Conservation (phyloP, 1,284 basidiomycete genomes). For the Boletus semigastroideus region DNA sequence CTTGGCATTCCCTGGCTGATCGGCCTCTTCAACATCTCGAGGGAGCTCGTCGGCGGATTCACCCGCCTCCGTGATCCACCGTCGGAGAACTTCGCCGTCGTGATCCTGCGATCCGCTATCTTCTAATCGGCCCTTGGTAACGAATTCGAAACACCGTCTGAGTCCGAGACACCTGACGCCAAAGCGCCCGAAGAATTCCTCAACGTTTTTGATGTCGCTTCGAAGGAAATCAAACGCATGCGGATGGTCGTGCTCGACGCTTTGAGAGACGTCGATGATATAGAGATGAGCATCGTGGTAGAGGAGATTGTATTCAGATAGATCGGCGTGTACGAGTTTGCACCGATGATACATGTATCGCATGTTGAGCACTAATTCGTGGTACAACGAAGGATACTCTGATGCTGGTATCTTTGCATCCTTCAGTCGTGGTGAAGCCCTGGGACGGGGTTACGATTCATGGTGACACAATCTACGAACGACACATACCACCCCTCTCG, state of each 20-base stretch:
- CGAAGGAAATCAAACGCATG: slow-evolving; percentile 95
- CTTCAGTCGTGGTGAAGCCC: slow-evolving; percentile 89
- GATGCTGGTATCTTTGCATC: slow-evolving; percentile 71
- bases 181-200: slow-evolving; percentile 85
- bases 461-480: slow-evolving; percentile 4
- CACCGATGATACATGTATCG: slow-evolving; percentile 89
- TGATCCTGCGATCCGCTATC: slow-evolving; percentile 37
- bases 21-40: slow-evolving; percentile 20
- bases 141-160: slow-evolving; percentile 84
- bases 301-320: slow-evolving; percentile 98
- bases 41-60: slow-evolving; percentile 14
- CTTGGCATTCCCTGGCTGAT: slow-evolving; percentile 1
- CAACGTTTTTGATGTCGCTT: slow-evolving; percentile 88
- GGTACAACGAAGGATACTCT: slow-evolving; percentile 67
- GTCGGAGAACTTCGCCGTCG: slow-evolving; percentile 44
- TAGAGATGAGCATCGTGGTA: slow-evolving; percentile 81
- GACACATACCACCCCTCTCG: slow-evolving; percentile 72
- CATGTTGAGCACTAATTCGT: slow-evolving; percentile 78
- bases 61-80: slow-evolving; percentile 50
- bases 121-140: slow-evolving; percentile 60
- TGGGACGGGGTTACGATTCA: slow-evolving; percentile 31
- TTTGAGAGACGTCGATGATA: slow-evolving; percentile 98
- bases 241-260: slow-evolving; percentile 98
- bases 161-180: slow-evolving; percentile 82
- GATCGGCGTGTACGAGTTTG: slow-evolving; percentile 95